Conservation (phyloP, 202 grass and related monocot genomes). For the Bolboschoenoplectus hybrid region DNA sequence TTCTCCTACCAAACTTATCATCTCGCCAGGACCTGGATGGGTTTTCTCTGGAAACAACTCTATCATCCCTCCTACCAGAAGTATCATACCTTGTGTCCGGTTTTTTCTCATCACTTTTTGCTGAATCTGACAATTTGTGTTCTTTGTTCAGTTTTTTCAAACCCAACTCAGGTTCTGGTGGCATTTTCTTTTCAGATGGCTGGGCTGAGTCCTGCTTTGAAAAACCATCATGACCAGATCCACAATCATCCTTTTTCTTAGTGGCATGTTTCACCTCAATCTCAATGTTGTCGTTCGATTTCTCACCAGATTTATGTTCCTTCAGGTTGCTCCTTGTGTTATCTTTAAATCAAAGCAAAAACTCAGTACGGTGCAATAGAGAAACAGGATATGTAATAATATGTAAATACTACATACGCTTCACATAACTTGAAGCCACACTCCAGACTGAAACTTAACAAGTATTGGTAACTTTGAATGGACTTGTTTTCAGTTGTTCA, state of each 20-base stretch:
- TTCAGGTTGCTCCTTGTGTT: constrained; percentile 59
- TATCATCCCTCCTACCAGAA: constrained; percentile 48
- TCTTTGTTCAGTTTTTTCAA: constrained; percentile 53
- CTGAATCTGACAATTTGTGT: constrained; percentile 42
- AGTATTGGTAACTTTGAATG: neutral
- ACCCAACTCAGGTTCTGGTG: constrained; percentile 47
- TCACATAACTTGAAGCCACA: constrained; percentile 19
- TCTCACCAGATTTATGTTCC: constrained; percentile 46
- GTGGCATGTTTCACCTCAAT: neutral
- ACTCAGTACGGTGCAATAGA: constrained; percentile 21
- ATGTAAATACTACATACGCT: constrained; percentile 39
- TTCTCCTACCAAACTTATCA: constrained; percentile 52
- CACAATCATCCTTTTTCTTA: constrained; percentile 44
- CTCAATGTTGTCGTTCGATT: constrained; percentile 45
- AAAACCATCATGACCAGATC: constrained; percentile 72
- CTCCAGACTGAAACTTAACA: neutral
- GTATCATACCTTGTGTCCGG: constrained; percentile 47
- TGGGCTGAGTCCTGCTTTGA: constrained; percentile 57
- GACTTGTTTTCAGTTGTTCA: neutral
- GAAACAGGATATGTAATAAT: constrained; percentile 31
- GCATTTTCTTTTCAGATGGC: constrained; percentile 47
- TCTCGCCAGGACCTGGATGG: constrained; percentile 27
- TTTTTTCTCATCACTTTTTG: constrained; percentile 38
- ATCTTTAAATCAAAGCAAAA: constrained; percentile 53
- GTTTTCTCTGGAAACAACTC: constrained; percentile 36